Evolutionary conservation across 441 rosid species (phyloP).

Genomic region (Capsella rubella): DNA sequence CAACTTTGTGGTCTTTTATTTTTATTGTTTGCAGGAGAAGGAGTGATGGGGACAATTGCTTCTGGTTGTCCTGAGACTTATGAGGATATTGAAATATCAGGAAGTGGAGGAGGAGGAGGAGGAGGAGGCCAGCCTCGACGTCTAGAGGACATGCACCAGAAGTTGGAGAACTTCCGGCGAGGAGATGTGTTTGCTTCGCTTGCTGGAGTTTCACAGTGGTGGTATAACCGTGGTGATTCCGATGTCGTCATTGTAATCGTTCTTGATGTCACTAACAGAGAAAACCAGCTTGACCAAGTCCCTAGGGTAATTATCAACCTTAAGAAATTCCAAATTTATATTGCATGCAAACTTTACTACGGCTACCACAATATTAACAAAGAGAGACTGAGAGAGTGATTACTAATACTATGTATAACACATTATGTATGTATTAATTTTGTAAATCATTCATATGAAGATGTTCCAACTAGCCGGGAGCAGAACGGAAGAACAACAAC

Average conservation of each 20-base stretch:
- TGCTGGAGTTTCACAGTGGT: slow-evolving; percentile 71
- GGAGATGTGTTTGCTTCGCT: slow-evolving; percentile 71
- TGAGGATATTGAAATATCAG: slow-evolving; percentile 47
- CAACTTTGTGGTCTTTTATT: neutral
- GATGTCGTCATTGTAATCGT: slow-evolving; percentile 55
- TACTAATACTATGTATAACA: neutral
- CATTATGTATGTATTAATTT: neutral
- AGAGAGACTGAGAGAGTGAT: neutral
- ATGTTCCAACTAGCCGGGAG: slow-evolving; percentile 63
- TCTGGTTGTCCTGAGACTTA: slow-evolving; percentile 79
- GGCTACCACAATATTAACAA: neutral
- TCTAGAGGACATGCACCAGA: slow-evolving; percentile 56
- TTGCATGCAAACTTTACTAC: slow-evolving; percentile 20
- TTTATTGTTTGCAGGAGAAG: slow-evolving; percentile 51
- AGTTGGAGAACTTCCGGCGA: slow-evolving; percentile 54
- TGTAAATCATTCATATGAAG: slow-evolving; percentile 37
- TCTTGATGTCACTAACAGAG: slow-evolving; percentile 56
- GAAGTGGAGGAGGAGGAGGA: slow-evolving; percentile 33
- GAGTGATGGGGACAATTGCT: slow-evolving; percentile 52
- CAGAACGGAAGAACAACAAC: slow-evolving; percentile 30
- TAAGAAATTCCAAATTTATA: neutral
- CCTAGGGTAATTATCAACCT: slow-evolving; percentile 56
- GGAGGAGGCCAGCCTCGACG: slow-evolving; percentile 9
- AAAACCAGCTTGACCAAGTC: slow-evolving; percentile 67
- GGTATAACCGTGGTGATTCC: slow-evolving; percentile 65